Base-by-base conservation (phyloP, 192 early-diverging fungal species). In the Coemansia javaensis region DNA sequence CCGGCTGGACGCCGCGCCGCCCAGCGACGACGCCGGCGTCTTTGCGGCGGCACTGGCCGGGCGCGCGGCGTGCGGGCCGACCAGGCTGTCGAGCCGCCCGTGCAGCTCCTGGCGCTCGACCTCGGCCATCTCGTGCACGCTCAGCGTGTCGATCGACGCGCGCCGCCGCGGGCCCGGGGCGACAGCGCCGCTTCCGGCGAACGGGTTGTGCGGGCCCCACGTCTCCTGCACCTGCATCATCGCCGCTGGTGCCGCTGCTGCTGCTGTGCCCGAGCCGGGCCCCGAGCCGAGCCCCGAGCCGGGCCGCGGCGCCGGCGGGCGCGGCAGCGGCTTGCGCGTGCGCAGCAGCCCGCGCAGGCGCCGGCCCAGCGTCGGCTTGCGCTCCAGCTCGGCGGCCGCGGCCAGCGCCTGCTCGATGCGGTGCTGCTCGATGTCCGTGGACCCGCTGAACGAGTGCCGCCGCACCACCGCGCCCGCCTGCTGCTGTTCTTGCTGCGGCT, bases 381-480 rank as follows among this genome's bases (percentile, higher is more conserved):
- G 57, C 2, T 54, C 59, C 20, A 74, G 40, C 35, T 74, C 62
- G 25, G 62, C 70, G 7, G 51, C 45, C 1, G 70, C 63, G 9
- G 70, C 66, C 25, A 74, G 33, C 7, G 70, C 59, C 1, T 50
- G 50, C 4, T 63, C 40, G 9, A 74, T 66, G 20, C 40, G 49
- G 11, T 54, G 49, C 44, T 74, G 54, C 59, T 74, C 70, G 12
- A 66, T 51, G 11, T 66, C 50, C 0, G 70, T 74, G 14, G 70
- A 74, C 4, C 63, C 70, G 47, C 59, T 66, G 45, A 74, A 63
- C 46, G 70, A 74, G 38, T 74, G 70, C 6, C 70, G 38, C 15
- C 70, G 50, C 58, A 66, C 21, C 32, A 28, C 41, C 7, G 53
- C 69, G 1, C 27, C 23, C 3, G 14, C 3, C 35, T n/a, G 46